A percentile compares a stretch with the other conserved stretches of the same genome.
Conservation (phyloP, 139 green algal genomes). For the Tetradesmus lagerheimii region DNA sequence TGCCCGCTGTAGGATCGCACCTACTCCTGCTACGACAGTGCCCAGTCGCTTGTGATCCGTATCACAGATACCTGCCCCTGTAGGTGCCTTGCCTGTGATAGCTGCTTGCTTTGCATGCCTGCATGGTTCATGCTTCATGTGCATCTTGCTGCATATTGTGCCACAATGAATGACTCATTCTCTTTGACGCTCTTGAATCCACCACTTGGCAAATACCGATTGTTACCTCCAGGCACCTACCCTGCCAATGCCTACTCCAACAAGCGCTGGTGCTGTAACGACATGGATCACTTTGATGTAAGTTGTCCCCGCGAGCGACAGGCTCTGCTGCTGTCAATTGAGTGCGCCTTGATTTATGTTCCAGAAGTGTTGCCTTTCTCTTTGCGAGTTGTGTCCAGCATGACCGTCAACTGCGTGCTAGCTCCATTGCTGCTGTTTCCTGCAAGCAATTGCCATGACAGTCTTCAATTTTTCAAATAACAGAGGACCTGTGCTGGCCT, state of each 20-base stretch:
- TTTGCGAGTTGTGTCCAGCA: no score
- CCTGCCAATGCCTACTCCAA: slow-evolving; percentile 40
- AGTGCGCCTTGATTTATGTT: background rate
- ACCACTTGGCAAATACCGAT: no score
- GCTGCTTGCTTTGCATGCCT: no score
- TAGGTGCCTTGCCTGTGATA: background rate
- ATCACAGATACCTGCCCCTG: slow-evolving; percentile 47
- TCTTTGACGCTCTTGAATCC: no score
- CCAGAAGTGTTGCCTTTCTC: no score
- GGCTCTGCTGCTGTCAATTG: background rate
- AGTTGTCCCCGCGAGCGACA: background rate
- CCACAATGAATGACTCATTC: no score
- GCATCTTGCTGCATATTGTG: no score
- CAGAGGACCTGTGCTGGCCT: background rate
- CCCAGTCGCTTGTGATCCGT: slow-evolving; percentile 28
- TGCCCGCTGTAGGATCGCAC: slow-evolving; percentile 13
- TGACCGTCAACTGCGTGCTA: background rate
- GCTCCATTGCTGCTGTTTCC: background rate
- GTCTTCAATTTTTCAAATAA: no score
- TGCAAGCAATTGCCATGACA: background rate
- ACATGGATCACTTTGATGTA: slow-evolving; percentile 39
- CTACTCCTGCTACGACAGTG: slow-evolving; percentile 37
- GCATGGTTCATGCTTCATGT: no score
- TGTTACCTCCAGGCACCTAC: background rate
- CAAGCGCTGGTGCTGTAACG: slow-evolving; percentile 50